phyloP scores from a whole-genome alignment of 441 rosid genomes.

The Gossypium gossypioides region DNA sequence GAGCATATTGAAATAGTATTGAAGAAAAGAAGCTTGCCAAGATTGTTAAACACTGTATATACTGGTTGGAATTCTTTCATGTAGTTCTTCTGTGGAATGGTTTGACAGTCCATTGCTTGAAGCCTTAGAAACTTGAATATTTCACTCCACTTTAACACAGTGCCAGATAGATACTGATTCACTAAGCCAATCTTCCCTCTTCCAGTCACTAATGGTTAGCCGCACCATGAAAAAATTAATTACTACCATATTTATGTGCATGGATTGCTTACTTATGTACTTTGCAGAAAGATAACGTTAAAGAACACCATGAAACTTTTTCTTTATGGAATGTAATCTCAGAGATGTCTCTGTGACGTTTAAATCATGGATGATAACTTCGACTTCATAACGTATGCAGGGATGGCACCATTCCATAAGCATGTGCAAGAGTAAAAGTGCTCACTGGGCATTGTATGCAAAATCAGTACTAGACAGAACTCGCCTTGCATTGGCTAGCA shows the following conservation, averaged over 20 bases:
- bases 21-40: neutral
- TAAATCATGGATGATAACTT: constrained; percentile 10
- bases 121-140: neutral
- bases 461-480: constrained; percentile 96
- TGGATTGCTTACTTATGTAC: neutral
- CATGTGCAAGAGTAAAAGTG: constrained; percentile 51
- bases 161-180: neutral
- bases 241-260: neutral
- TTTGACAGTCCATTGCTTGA: constrained; percentile 5
- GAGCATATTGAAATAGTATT: neutral
- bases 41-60: neutral
- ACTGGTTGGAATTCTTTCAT: neutral
- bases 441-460: constrained; percentile 83
- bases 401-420: constrained; percentile 70
- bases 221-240: neutral
- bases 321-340: neutral
- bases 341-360: neutral
- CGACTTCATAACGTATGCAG: constrained; percentile 30
- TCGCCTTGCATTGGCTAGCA: constrained; percentile 75
- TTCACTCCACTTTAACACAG: neutral
- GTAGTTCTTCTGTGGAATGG: neutral
- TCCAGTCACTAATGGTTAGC: neutral
- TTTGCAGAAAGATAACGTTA: neutral
- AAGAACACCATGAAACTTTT: neutral
- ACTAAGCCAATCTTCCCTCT: neutral